Conservation (phyloP, 1,284 basidiomycete genomes). For the Microbotryum saponariae region DNA sequence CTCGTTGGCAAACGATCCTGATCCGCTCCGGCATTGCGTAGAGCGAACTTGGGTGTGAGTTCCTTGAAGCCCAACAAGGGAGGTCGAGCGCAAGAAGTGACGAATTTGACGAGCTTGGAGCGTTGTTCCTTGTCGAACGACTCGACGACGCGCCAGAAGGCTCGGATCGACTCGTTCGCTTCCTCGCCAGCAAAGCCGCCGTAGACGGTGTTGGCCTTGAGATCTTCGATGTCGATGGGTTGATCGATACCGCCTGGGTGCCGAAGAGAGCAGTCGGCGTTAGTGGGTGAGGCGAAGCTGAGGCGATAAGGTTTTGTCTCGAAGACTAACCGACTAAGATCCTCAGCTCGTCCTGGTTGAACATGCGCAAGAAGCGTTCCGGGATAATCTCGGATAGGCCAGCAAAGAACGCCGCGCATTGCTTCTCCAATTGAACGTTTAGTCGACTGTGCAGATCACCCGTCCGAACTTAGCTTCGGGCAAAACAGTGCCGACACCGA, state of each 20-base stretch:
- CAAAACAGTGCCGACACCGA: too few species aligned
- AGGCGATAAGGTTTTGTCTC: background rate
- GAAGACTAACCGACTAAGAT: conserved; percentile 32
- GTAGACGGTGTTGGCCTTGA: conserved; percentile 65
- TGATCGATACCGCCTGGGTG: conserved; percentile 39
- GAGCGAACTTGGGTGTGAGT: conserved; percentile 73
- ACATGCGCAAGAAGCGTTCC: conserved; percentile 81
- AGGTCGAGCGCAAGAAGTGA: conserved; percentile 81
- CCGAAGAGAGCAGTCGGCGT: background rate
- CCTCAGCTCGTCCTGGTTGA: conserved; percentile 78
- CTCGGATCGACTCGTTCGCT: conserved; percentile 57
- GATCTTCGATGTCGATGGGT: conserved; percentile 69
- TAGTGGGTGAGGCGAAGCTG: conserved; percentile 40
- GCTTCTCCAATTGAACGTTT: conserved; percentile 51
- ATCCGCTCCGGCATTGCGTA: conserved; percentile 67
- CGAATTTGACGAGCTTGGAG: conserved; percentile 70
- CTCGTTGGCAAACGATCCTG: conserved; percentile 61
- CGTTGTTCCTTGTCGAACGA: conserved; percentile 61
- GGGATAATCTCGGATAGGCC: conserved; percentile 83
- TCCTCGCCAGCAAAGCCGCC: conserved; percentile 56
- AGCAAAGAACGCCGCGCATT: conserved; percentile 64
- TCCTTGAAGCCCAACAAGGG: conserved; percentile 83
- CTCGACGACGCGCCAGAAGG: conserved; percentile 42
- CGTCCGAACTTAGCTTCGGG: too few species aligned
- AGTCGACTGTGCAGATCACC: conserved; percentile 48